These are phyloP conservation scores for Fusarium brevicatenulatum DNA, from an alignment of 2,329 filamentous ascomycete genomes.

Conservation along the genomic window DNA sequence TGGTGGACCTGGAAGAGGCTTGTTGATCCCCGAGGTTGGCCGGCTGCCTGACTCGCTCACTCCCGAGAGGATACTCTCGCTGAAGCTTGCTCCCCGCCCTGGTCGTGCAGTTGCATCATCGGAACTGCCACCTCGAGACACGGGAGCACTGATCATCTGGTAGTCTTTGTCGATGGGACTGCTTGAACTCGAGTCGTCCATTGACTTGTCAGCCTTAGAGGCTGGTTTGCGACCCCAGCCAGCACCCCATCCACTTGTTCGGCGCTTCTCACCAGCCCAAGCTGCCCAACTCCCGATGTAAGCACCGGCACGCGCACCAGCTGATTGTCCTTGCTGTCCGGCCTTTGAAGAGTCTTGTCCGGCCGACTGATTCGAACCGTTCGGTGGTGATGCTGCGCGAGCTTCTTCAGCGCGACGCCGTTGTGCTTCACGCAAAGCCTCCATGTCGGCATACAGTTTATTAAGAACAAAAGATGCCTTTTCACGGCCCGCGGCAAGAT, in stretches of 20 bases:
- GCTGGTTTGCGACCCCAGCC: constrained; percentile 53
- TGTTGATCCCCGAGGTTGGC: constrained; percentile 31
- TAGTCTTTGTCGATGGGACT: constrained; percentile 54
- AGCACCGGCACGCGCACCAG: constrained; percentile 66
- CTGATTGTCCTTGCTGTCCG: constrained; percentile 58
- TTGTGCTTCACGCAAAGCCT: constrained; percentile 64
- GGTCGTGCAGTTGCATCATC: constrained; percentile 47
- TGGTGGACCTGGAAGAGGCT: constrained; percentile 21
- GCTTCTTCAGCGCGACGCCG: constrained; percentile 54
- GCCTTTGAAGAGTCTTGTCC: constrained; percentile 52
- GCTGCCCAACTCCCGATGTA: constrained; percentile 76
- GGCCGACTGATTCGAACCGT: constrained; percentile 1
- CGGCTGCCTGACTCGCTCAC: constrained; percentile 46
- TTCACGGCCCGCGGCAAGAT: constrained; percentile 86
- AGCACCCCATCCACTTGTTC: constrained; percentile 58
- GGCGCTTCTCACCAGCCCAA: constrained; percentile 81
- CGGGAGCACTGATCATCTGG: constrained; percentile 49
- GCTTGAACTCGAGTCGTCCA: constrained; percentile 48
- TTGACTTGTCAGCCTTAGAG: constrained; percentile 46
- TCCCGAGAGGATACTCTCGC: constrained; percentile 57
- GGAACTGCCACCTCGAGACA: constrained; percentile 44
- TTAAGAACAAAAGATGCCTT: constrained; percentile 90
- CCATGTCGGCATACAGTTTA: constrained; percentile 90
- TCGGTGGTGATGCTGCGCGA: constrained; percentile 30
- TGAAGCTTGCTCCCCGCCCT: constrained; percentile 55